These are phyloP conservation scores for Piper betle DNA, from an alignment of 164 flowering plant genomes.

Conservation along the genomic window DNA sequence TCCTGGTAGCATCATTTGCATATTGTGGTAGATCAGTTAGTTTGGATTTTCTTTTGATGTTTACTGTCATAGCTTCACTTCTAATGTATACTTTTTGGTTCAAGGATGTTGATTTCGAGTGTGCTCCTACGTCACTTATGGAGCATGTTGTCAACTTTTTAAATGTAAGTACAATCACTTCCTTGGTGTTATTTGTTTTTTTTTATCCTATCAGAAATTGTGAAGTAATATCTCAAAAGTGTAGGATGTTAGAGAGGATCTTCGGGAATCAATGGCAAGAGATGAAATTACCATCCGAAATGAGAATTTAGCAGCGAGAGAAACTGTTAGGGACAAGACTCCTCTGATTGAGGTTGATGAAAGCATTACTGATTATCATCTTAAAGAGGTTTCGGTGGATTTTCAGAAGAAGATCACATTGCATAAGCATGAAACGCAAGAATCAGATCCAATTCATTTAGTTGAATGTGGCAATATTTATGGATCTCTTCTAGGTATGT, in stretches of 20 bases:
- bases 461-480: slow-evolving; percentile 17
- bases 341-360: slow-evolving; percentile 8
- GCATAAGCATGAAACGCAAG: slow-evolving; percentile 42
- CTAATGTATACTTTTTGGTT: neutral
- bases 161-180: slow-evolving; percentile 46
- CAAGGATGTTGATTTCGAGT: slow-evolving; percentile 82
- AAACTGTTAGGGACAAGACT: slow-evolving; percentile 11
- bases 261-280: slow-evolving; percentile 81
- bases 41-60: neutral
- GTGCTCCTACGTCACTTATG: slow-evolving; percentile 79
- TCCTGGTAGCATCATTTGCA: neutral
- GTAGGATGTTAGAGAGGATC: slow-evolving; percentile 86
- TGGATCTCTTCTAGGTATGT: slow-evolving; percentile 36
- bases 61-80: neutral
- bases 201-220: slow-evolving; percentile 7
- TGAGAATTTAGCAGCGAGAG: slow-evolving; percentile 38
- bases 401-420: slow-evolving; percentile 78
- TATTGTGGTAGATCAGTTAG: neutral
- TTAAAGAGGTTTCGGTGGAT: slow-evolving; percentile 32
- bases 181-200: neutral
- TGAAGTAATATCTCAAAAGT: neutral
- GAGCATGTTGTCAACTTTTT: slow-evolving; percentile 70
- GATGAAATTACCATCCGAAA: slow-evolving; percentile 53
- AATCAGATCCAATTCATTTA: slow-evolving; percentile 11
- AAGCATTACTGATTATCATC: slow-evolving; percentile 13